Base-by-base conservation (phyloP, 140 eudicot genomes). In the Senecio squalidus region DNA sequence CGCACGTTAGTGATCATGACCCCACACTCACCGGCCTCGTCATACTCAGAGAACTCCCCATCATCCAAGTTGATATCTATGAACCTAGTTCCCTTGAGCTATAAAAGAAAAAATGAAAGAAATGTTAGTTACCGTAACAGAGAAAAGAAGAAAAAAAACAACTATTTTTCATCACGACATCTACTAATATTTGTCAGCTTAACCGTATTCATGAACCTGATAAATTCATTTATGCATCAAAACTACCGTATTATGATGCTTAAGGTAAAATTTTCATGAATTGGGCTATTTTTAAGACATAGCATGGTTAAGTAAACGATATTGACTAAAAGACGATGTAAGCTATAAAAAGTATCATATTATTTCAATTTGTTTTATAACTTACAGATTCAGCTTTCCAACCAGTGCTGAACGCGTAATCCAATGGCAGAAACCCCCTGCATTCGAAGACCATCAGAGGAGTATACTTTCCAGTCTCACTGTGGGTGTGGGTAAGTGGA, bases 321-420 rank as follows among this genome's bases (percentile, higher is more conserved):
- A 2, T 15, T 4, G 38, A 3, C 3, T 0, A 44, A 44, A 6
- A 9, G 18, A 18, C 2, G 14, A 26, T 7, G 46, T 29, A 45
- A 51, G 3, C 26, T 45, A 3, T 16, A 2, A 38, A 4, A 34
- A 18, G 45, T 16, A 17, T 14, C 9, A 25, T 28, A 28, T 48
- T 14, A 23, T 9, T 2, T 9, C 1, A 33, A 51, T 38, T 40
- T 49, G 40, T 33, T 26, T 23, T 27, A 45, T 10, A 30, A 75
- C 96, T 81, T 79, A 91, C 98, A 62, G 96, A 81, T 65, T 78
- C 79, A 72, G 76, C 98, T 75, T 81, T 70, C 94, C 98, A 86
- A 7, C 81, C 94, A 33, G 55, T 34, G 55, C 82, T 82, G 80
- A 86, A 91, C 4, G 70, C 71, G 6, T 80, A 91, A 30, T 83